Evolutionary conservation across 2,329 filamentous ascomycete species (phyloP).

Genomic region (Cytospora piceae): DNA sequence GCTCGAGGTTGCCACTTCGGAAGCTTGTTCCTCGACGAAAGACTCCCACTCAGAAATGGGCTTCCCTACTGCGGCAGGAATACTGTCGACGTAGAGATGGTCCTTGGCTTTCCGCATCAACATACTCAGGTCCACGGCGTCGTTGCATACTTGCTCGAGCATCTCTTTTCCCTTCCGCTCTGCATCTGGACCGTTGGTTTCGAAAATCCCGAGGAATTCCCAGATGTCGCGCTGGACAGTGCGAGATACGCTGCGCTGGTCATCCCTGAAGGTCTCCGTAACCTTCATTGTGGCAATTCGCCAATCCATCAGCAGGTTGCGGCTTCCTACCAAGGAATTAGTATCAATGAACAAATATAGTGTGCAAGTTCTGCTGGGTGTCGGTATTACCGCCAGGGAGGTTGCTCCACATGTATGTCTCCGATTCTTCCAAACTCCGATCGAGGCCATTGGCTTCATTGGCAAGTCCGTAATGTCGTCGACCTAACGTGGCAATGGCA

Average conservation of each 20-base stretch:
- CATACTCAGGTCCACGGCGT: conserved; percentile 30
- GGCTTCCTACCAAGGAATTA: background rate
- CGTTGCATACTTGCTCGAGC: conserved; percentile 29
- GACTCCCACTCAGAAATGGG: background rate
- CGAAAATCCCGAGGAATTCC: background rate
- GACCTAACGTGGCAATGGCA: background rate
- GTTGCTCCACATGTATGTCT: background rate
- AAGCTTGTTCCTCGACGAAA: background rate
- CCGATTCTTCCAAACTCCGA: background rate
- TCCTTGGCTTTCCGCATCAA: conserved; percentile 21
- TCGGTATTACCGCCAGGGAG: background rate
- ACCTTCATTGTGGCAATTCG: conserved; percentile 7
- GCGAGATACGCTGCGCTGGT: background rate
- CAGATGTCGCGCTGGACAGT: background rate
- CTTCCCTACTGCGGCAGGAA: background rate
- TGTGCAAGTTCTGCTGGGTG: background rate
- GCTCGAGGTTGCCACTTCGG: background rate
- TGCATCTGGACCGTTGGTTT: background rate
- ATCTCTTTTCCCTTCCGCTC: background rate
- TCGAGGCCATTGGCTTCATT: background rate
- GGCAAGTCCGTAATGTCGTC: background rate
- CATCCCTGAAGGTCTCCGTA: background rate
- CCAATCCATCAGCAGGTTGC: background rate
- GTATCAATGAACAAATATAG: background rate
- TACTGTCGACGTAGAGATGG: conserved; percentile 20